A percentile compares a stretch with the other conserved stretches of the same genome.
Evolutionary conservation across 495 filamentous ascomycete species (phyloP).

Genomic region (Penicillium mononematosum): DNA sequence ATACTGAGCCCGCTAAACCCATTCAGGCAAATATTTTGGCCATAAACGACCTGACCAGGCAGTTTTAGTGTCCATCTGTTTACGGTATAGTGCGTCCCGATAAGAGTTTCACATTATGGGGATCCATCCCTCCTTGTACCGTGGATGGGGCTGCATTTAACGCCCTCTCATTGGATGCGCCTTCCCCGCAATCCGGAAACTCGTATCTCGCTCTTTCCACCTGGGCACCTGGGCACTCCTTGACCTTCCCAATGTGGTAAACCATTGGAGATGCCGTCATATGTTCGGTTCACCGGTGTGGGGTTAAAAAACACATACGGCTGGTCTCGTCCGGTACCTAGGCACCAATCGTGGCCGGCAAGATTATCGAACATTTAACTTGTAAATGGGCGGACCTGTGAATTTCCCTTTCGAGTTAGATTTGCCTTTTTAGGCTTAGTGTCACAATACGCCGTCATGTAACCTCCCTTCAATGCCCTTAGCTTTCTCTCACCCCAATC

Average conservation of each 20-base stretch:
- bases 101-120: not conserved
- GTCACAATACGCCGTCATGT: too few species aligned
- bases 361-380: too few species aligned
- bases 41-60: not conserved
- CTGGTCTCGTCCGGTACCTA: not conserved
- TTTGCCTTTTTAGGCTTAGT: too few species aligned
- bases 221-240: not conserved
- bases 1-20: not conserved
- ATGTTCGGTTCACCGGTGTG: not conserved
- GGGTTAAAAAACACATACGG: not conserved
- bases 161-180: not conserved
- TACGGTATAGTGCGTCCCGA: not conserved
- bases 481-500: too few species aligned
- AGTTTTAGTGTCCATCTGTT: not conserved
- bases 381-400: too few species aligned
- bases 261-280: not conserved
- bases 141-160: not conserved
- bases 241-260: not conserved
- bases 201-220: not conserved
- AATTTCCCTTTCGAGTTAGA: too few species aligned
- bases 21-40: slow-evolving; percentile 14
- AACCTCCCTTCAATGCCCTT: too few species aligned
- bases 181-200: not conserved
- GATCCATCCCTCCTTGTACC: not conserved
- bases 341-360: not conserved